phyloP scores from a whole-genome alignment of 768 basidiomycete genomes.

The Auriscalpium microsporum region DNA sequence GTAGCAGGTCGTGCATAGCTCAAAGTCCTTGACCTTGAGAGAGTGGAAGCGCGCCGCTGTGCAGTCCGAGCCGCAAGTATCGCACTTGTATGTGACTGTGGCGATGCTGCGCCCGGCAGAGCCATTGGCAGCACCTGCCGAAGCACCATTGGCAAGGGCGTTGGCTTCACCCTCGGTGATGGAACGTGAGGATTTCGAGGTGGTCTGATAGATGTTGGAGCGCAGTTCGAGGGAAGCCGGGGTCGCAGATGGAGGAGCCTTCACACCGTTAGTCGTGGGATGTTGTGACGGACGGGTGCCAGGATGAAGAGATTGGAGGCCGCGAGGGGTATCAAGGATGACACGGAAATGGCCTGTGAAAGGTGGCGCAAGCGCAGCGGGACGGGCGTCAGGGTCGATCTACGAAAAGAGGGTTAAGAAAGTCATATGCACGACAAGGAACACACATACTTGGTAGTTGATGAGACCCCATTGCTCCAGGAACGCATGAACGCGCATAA shows the following conservation, averaged over 20 bases:
- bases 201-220: conserved; percentile 81
- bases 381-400: conserved; percentile 96
- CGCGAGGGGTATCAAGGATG: conserved; percentile 92
- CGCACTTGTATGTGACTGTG: conserved; percentile 64
- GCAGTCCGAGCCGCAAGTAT: conserved; percentile 94
- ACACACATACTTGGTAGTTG: conserved; percentile 82
- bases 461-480: conserved; percentile 98
- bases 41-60: conserved; percentile 84
- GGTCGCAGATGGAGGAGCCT: conserved; percentile 31
- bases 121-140: conserved; percentile 36
- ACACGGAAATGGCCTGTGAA: conserved; percentile 99
- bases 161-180: conserved; percentile 63
- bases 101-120: conserved; percentile 23
- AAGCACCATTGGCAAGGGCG: conserved; percentile 48
- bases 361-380: conserved; percentile 89
- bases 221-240: conserved; percentile 83
- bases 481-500: conserved; percentile 98
- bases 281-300: conserved; percentile 54
- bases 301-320: conserved; percentile 87
- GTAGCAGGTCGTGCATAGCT: conserved; percentile 88
- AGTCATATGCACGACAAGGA: neutral
- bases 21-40: conserved; percentile 85
- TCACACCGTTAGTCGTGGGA: conserved; percentile 39
- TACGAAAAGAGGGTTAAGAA: conserved; percentile 25
- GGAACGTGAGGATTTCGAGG: conserved; percentile 71